Evolutionary conservation across 2,329 filamentous ascomycete species (phyloP), one percentile per base, ranked within the genome.

Genomic region (Chaetomium globosum): DNA sequence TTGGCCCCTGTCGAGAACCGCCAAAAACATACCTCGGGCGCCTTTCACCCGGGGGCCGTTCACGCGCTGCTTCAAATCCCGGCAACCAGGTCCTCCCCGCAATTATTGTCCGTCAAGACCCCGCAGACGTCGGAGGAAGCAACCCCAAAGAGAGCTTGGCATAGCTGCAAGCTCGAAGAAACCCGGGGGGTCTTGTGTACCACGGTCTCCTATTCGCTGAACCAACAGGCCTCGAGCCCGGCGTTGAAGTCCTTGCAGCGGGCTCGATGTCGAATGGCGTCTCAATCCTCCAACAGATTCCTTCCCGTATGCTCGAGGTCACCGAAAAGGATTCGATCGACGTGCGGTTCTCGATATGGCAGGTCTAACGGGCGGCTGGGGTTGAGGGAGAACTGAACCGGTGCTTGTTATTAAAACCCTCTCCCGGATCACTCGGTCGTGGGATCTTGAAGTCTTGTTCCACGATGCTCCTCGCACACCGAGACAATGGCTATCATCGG

Each of bases 401-500:
- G 16, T 19, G 7, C 2, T n/a, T 39, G 16, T 39, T 39, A 39
- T 39, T 39, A 60, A 60, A 49, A 43, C 16, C 4, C 31, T 21
- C 31, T 21, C 21, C 21, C n/a, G 46, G 46, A 48, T 48, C n/a
- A 23, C 46, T 48, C 16, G 16, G 4, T 48, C 19, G n/a, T 8
- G 46, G 46, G 4, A 23, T 48, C n/a, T 48, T 39, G 53, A 36
- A 19, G 7, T n/a, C n/a, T 49, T 36, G 30, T 19, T 9, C 28
- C 39, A 51, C 26, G 39, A 57, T 51, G 52, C 21, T 4, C 31
- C 10, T 8, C 26, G 26, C 9, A 21, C 5, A 54, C 23, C 4
- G 36, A n/a, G 6, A 65, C 43, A 13, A 71, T 70, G 70, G 67
- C 75, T 21, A 76, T 78, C 60, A 73, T 76, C 21, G 75, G 75